Evolutionary conservation across 2,329 filamentous ascomycete genomes (phyloP).

Genomic region (Aspergillus chevalieri): DNA sequence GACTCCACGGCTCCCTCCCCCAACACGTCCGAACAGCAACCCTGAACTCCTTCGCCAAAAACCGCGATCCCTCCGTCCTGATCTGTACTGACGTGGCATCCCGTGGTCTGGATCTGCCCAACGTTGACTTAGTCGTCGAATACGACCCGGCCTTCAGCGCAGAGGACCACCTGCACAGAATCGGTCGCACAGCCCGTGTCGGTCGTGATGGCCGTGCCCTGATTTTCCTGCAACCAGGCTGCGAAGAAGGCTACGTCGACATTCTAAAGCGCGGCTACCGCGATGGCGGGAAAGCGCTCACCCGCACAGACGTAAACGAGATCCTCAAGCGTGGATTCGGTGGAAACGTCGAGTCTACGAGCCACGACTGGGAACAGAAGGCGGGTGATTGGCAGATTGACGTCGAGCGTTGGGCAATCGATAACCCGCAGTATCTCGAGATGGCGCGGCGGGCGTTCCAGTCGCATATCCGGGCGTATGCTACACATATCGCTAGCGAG

Average conservation of each 20-base stretch:
- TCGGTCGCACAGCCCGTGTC: slow-evolving; percentile 89
- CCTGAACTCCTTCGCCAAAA: slow-evolving; percentile 69
- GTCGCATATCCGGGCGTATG: slow-evolving; percentile 88
- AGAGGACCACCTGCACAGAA: slow-evolving; percentile 88
- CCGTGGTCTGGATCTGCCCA: slow-evolving; percentile 88
- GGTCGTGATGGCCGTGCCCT: slow-evolving; percentile 80
- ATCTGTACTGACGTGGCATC: slow-evolving; percentile 95
- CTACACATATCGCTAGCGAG: slow-evolving; percentile 84
- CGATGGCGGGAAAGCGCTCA: slow-evolving; percentile 58
- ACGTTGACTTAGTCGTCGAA: slow-evolving; percentile 90
- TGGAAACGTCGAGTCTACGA: slow-evolving; percentile 31
- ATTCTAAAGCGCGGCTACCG: slow-evolving; percentile 67
- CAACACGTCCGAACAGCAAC: slow-evolving; percentile 85
- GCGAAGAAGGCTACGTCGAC: slow-evolving; percentile 84
- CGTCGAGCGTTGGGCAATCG: slow-evolving; percentile 59
- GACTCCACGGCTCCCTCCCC: slow-evolving; percentile 84
- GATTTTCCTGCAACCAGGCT: slow-evolving; percentile 84
- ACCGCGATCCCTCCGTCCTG: slow-evolving; percentile 69
- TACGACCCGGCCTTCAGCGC: slow-evolving; percentile 93
- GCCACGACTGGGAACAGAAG: slow-evolving; percentile 56
- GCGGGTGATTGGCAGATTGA: slow-evolving; percentile 64
- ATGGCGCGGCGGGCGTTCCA: slow-evolving; percentile 80
- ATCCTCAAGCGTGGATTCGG: slow-evolving; percentile 62
- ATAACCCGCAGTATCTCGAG: slow-evolving; percentile 65
- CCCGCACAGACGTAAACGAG: slow-evolving; percentile 58